A percentile compares a stretch with the other conserved stretches of the same genome.
These are phyloP conservation scores for Hypericum androsaemum DNA, from an alignment of 345 rosid genomes.

Conservation along the genomic window DNA sequence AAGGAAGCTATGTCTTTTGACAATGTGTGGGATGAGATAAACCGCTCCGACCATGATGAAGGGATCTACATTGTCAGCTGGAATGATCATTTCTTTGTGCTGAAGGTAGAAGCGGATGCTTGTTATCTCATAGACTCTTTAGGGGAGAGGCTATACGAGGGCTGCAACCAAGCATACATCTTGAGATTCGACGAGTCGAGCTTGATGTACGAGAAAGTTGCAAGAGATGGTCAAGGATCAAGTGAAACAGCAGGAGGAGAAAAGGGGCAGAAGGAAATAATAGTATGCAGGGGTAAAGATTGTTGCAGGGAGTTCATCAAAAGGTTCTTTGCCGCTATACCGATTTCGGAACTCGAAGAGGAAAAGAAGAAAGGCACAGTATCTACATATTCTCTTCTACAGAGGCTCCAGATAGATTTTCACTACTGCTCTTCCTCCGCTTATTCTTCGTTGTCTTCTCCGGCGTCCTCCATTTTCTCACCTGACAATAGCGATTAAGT, in stretches of 20 bases:
- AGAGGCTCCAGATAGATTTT: slow-evolving; percentile 59
- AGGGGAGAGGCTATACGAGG: slow-evolving; percentile 53
- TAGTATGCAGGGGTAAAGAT: slow-evolving; percentile 40
- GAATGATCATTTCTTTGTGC: slow-evolving; percentile 66
- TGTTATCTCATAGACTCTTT: slow-evolving; percentile 46
- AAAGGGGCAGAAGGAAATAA: neutral
- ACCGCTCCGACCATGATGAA: slow-evolving; percentile 4
- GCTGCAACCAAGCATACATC: slow-evolving; percentile 48
- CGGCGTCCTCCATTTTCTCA: slow-evolving; percentile 3
- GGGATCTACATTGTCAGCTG: slow-evolving; percentile 46
- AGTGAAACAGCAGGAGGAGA: slow-evolving; percentile 5
- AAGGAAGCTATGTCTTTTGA: slow-evolving; percentile 41
- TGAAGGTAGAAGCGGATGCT: slow-evolving; percentile 32
- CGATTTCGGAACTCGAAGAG: slow-evolving; percentile 38
- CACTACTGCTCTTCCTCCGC: slow-evolving; percentile 19
- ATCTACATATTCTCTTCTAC: slow-evolving; percentile 26
- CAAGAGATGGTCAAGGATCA: neutral
- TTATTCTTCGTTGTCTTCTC: slow-evolving; percentile 1
- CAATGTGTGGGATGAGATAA: slow-evolving; percentile 37
- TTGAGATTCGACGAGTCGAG: slow-evolving; percentile 45
- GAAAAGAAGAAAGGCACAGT: slow-evolving; percentile 35
- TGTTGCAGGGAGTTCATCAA: slow-evolving; percentile 57
- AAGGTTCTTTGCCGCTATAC: slow-evolving; percentile 54
- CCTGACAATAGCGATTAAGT: neutral
- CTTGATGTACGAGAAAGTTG: slow-evolving; percentile 22